A percentile compares a stretch with the other conserved stretches of the same genome.
These are phyloP conservation scores for Pharnaceum exiguum DNA, from an alignment of 148 eudicot species.

Conservation along the genomic window DNA sequence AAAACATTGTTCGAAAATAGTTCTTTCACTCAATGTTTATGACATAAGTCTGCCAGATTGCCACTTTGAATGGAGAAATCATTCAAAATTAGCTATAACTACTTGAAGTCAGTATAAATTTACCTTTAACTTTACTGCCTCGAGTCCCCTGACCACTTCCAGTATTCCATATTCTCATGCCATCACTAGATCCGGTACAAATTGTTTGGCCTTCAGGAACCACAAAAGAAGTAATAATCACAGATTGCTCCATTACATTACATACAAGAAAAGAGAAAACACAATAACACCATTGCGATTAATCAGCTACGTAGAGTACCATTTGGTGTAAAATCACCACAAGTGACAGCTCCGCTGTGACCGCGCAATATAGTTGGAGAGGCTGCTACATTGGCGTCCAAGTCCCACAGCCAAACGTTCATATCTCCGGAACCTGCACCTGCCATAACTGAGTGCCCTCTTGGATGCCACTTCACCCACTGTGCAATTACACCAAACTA, in stretches of 20 bases:
- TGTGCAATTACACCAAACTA: neutral
- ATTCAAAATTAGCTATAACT: neutral
- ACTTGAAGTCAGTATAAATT: neutral
- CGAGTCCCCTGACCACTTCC: neutral
- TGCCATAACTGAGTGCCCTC: neutral
- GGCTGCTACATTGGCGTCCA: neutral
- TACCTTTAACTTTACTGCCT: constrained; percentile 3
- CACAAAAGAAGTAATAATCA: too few relatives aligned
- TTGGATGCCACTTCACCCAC: neutral
- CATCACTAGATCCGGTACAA: neutral
- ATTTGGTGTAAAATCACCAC: neutral
- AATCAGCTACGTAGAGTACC: neutral
- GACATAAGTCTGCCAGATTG: too few relatives aligned
- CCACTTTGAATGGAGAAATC: too few relatives aligned
- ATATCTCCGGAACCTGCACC: neutral
- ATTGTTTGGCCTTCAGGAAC: neutral
- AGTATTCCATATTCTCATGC: neutral
- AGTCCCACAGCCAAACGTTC: neutral
- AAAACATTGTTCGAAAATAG: too few relatives aligned
- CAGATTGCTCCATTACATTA: too few relatives aligned
- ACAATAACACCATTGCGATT: too few relatives aligned
- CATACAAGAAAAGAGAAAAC: too few relatives aligned
- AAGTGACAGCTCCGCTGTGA: neutral
- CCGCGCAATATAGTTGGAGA: neutral
- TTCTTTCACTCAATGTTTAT: too few relatives aligned